Evolutionary conservation across 352 stramenopile species (phyloP), one percentile per base, ranked within the genome.

Genomic region (Globisporangium mamillatum): DNA sequence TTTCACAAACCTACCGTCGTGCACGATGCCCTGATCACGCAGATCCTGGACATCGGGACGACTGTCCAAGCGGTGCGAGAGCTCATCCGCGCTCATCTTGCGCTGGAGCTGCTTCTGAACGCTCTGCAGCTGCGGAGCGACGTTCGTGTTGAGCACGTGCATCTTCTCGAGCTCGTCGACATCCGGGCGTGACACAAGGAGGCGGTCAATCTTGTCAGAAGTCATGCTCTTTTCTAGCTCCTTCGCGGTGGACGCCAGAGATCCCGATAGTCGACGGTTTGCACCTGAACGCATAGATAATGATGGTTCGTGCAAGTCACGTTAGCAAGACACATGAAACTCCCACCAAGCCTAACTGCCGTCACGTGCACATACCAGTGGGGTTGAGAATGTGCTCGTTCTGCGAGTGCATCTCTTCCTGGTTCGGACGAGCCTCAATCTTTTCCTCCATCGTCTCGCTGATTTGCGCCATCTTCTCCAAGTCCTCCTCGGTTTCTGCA

Each of bases 51-150:
- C 76, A 54, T 93, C 86, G 1, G 86, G 88, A 4, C 88, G 86
- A 34, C 67, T 75, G 58, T 93, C 86, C 8, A 95, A 72, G 0
- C 78, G 73, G 56, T 92, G 84, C 38, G 80, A 72, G 34, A 95
- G 74, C 62, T 93, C 81, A 55, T 93, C 84, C 22, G 88, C 79
- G 65, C 81, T 89, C 79, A 95, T 84, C 62, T 86, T 75, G 41
- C 74, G 83, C 66, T 93, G 84, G 10, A 95, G 77, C 44, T 92
- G 74, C 69, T 90, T 91, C 67, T 92, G 84, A 2, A 93, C 84
- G 61, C 80, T 73, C 64, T 92, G 84, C 5, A 95, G 67, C 54
- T 77, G 74, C 1, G 83, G 71, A 12, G 86, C 80, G 4, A 92
- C 78, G 41, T 64, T 85, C 5, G 76, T 75, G 20, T 82, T 79